Conservation (phyloP, 2,329 filamentous ascomycete species). For the Ophiostoma ips region DNA sequence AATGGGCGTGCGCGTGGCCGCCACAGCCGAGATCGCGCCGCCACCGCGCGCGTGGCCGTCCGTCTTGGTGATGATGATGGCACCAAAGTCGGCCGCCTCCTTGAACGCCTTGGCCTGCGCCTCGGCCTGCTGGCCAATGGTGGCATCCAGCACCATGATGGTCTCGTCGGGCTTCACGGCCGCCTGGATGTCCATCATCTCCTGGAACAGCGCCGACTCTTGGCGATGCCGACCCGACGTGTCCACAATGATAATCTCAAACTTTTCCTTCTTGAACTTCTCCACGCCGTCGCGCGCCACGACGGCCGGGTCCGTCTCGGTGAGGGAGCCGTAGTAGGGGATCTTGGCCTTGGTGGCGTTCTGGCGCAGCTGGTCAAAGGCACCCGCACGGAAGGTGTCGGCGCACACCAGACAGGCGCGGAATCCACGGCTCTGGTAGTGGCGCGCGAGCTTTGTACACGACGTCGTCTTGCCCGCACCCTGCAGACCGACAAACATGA, state of each 20-base stretch:
- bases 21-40: constrained; percentile 94
- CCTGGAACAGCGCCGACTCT: constrained; percentile 86
- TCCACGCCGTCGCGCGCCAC: constrained; percentile 94
- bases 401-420: constrained; percentile 89
- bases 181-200: constrained; percentile 93
- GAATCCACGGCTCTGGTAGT: constrained; percentile 90
- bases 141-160: constrained; percentile 94
- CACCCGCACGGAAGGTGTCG: constrained; percentile 95
- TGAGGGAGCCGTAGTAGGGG: constrained; percentile 92
- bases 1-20: constrained; percentile 90
- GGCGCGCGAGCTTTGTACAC: constrained; percentile 89
- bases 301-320: constrained; percentile 86
- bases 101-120: constrained; percentile 94
- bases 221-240: constrained; percentile 91
- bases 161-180: constrained; percentile 90
- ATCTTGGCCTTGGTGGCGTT: constrained; percentile 99
- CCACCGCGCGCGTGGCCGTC: constrained; percentile 91
- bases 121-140: constrained; percentile 92
- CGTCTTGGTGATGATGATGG: constrained; percentile 98
- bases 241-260: constrained; percentile 97
- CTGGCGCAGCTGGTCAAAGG: constrained; percentile 96
- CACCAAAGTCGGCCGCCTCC: constrained; percentile 88
- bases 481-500: constrained; percentile 98
- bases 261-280: constrained; percentile 97
- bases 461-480: constrained; percentile 97